A percentile compares a stretch with the other conserved stretches of the same genome.
These are phyloP conservation scores for Paramecium octaurelia DNA, from an alignment of 73 alveolate species.

Conservation along the genomic window DNA sequence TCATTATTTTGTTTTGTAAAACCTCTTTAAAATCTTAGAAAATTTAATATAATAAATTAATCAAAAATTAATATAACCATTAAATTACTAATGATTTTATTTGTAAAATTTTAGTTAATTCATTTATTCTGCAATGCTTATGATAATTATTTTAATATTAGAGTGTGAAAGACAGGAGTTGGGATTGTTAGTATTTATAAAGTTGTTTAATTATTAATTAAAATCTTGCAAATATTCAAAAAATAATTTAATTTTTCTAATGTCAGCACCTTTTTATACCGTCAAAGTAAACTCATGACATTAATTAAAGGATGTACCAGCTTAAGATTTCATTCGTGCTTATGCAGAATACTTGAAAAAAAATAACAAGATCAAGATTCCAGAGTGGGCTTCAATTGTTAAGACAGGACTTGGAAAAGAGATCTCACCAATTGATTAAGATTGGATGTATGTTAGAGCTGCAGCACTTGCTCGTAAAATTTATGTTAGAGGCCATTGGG, in stretches of 20 bases:
- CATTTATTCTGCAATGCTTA: background rate
- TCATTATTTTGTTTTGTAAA: no score
- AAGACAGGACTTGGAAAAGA: constrained; percentile 89
- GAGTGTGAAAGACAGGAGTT: background rate
- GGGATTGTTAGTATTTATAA: background rate
- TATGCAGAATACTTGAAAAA: constrained; percentile 92
- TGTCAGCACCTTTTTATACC: constrained; percentile 3
- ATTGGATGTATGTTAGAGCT: constrained; percentile 97
- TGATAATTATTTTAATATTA: no score
- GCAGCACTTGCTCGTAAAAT: constrained; percentile 95
- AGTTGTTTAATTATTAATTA: constrained; percentile 69
- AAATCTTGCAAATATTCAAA: constrained; percentile 86
- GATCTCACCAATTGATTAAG: constrained; percentile 91
- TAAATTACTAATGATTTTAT: no score
- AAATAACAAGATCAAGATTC: constrained; percentile 87
- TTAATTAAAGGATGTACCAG: constrained; percentile 81
- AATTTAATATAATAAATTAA: no score
- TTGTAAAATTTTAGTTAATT: background rate
- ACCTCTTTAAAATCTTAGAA: background rate
- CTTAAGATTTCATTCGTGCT: constrained; percentile 88
- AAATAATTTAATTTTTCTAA: constrained; percentile 77
- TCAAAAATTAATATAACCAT: background rate
- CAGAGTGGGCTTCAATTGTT: constrained; percentile 90
- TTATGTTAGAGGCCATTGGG: constrained; percentile 86
- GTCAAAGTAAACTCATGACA: background rate